These are phyloP conservation scores for Brassica juncea DNA, from an alignment of 345 rosid genomes.

Conservation along the genomic window DNA sequence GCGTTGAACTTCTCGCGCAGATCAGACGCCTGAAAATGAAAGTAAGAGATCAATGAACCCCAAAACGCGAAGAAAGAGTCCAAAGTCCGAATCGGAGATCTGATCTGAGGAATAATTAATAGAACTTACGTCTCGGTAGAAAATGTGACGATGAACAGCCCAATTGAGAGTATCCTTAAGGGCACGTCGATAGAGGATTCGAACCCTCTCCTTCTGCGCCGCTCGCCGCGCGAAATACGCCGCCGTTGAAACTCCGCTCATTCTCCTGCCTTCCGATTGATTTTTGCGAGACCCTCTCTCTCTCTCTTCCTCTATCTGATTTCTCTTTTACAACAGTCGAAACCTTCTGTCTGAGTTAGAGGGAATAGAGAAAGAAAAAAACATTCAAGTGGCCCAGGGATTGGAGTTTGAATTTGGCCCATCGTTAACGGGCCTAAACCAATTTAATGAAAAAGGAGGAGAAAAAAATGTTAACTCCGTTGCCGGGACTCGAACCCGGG, in stretches of 20 bases:
- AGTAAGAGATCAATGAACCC: neutral
- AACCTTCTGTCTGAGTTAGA: neutral
- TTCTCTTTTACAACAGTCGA: neutral
- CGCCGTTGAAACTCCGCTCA: slow-evolving; percentile 68
- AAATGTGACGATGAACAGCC: slow-evolving; percentile 97
- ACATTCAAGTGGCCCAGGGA: neutral
- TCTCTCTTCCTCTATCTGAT: slow-evolving; percentile 9
- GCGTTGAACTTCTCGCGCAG: slow-evolving; percentile 85
- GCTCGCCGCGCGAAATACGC: slow-evolving; percentile 83
- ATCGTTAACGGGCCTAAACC: neutral
- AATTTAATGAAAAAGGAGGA: neutral
- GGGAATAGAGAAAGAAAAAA: neutral
- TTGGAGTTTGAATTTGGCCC: neutral
- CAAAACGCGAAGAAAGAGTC: neutral
- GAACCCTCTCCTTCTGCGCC: slow-evolving; percentile 85
- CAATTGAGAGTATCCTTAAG: slow-evolving; percentile 93
- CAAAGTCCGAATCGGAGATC: slow-evolving; percentile 17
- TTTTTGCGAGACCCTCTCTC: slow-evolving; percentile 22
- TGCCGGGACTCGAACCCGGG: slow-evolving; percentile 28
- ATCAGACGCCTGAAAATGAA: slow-evolving; percentile 58
- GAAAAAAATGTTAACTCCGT: neutral
- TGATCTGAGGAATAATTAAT: slow-evolving; percentile 24
- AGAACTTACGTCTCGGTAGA: slow-evolving; percentile 66
- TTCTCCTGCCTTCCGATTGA: slow-evolving; percentile 36
- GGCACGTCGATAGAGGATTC: slow-evolving; percentile 93